Evolutionary conservation across 2,329 filamentous ascomycete species (phyloP).

Genomic region (Akanthomyces uredinophilus): DNA sequence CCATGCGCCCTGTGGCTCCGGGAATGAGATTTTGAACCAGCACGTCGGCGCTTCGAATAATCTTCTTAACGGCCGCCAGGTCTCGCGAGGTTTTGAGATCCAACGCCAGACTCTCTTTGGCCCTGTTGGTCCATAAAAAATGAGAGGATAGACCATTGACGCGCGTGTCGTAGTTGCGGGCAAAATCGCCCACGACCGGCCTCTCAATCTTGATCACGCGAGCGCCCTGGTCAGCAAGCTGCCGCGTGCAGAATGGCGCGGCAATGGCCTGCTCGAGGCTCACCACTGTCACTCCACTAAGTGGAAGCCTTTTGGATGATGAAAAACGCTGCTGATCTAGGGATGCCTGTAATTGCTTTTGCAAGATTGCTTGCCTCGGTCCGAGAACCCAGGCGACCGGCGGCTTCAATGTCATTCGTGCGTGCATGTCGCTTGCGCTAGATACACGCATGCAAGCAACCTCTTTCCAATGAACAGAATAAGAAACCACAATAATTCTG

Average conservation of each 20-base stretch:
- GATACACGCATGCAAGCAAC: too few species aligned
- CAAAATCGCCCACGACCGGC: slow-evolving; percentile 47
- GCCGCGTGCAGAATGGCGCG: slow-evolving; percentile 49
- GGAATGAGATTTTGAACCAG: slow-evolving; percentile 51
- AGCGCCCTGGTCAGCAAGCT: slow-evolving; percentile 49
- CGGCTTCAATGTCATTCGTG: too few species aligned
- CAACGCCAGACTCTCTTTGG: slow-evolving; percentile 48
- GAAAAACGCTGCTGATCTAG: background rate
- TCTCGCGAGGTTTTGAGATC: slow-evolving; percentile 42
- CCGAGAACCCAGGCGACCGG: too few species aligned
- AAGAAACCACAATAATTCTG: background rate
- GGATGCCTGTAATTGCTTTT: background rate
- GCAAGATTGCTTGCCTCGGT: background rate
- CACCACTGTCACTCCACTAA: background rate
- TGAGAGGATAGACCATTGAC: slow-evolving; percentile 47
- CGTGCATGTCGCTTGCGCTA: too few species aligned
- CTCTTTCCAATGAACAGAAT: too few species aligned
- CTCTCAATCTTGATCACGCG: slow-evolving; percentile 52
- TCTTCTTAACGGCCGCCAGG: slow-evolving; percentile 36
- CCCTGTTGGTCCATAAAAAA: slow-evolving; percentile 52
- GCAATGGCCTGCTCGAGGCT: background rate
- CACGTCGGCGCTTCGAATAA: slow-evolving; percentile 43
- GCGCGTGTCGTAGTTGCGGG: slow-evolving; percentile 44
- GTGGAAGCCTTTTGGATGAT: background rate
- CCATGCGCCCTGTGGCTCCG: slow-evolving; percentile 42